These are phyloP conservation scores for Paraconiothyrium sp. DNA, from an alignment of 2,329 filamentous ascomycete genomes.

Conservation along the genomic window DNA sequence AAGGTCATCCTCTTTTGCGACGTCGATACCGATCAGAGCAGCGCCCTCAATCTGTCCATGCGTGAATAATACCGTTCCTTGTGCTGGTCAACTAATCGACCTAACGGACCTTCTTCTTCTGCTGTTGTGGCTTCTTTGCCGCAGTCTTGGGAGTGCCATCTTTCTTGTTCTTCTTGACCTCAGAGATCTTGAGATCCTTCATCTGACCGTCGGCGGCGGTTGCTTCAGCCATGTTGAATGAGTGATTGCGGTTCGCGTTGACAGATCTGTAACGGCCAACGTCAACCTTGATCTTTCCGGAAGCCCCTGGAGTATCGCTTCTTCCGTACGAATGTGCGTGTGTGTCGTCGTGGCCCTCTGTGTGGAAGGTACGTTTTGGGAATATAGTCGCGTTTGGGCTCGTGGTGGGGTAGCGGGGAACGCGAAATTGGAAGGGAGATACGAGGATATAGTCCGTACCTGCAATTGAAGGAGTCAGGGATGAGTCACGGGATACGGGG, in stretches of 20 bases:
- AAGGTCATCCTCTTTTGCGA: constrained; percentile 86
- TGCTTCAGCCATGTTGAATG: constrained; percentile 39
- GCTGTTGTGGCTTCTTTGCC: constrained; percentile 54
- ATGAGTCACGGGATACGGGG: constrained; percentile 7
- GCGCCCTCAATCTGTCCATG: constrained; percentile 62
- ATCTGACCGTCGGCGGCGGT: constrained; percentile 54
- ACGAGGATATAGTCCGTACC: constrained; percentile 23
- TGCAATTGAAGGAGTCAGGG: constrained; percentile 35
- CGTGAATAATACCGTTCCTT: constrained; percentile 29
- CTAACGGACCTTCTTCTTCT: constrained; percentile 59
- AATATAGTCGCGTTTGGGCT: constrained; percentile 21
- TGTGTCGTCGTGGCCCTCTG: background rate
- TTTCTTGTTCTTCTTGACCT: constrained; percentile 52
- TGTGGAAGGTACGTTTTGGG: constrained; percentile 19
- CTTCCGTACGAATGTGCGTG: background rate
- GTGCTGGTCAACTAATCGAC: background rate
- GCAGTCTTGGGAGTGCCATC: constrained; percentile 43
- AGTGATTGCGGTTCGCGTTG: constrained; percentile 12
- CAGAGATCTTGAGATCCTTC: constrained; percentile 54
- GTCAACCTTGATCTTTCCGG: background rate
- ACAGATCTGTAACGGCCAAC: background rate
- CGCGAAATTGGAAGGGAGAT: constrained; percentile 16
- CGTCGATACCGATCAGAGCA: constrained; percentile 85
- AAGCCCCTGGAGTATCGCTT: background rate
- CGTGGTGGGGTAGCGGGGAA: constrained; percentile 49